Base-by-base conservation (phyloP, 2,329 filamentous ascomycete species). In the Colletotrichum nymphaeae region DNA sequence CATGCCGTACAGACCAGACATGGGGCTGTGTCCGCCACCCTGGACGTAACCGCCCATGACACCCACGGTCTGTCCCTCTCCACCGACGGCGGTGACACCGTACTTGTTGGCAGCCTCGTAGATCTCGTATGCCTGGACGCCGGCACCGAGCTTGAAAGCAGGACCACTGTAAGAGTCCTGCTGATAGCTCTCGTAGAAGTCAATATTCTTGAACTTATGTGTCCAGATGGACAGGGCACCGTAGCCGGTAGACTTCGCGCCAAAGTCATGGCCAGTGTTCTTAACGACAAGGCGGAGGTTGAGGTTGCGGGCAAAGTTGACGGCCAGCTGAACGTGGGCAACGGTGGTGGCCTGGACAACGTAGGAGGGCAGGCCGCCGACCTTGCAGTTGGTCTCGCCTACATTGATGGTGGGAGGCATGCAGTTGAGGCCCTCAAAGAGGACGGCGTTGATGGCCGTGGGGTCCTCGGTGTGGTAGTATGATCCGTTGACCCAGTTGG, bases 41-140 rank as follows among this genome's bases (percentile, higher is more conserved):
- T 90, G 90, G 5, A 88, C 82, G 69, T 90, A 93, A 0, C 91
- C 92, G 7, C 90, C 90, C 0, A 88, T 86, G 0, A 91, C 82
- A 1, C 89, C 88, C 1, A 93, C 91, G 0, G 87, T 87, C 59
- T 86, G 86, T 46, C 86, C 86, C 4, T 86, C 86, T 3, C 90
- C 91, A 1, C 87, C 88, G 0, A 93, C 86, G 5, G 91, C 81
- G 1, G 84, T 84, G 22, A 89, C 79, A 68, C 87, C 85, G 69
- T 84, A 77, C 3, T 81, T 76, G 67, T 87, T 80, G 0, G 89
- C 85, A 12, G 83, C 80, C 1, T 82, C 77, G 73, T 90, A 88
- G 0, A 88, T 79, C 9, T 90, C 85, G 32, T 82, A 81, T 74
- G 88, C 88, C 63, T 88, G 85, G 0, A 87, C 83, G 7, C 90